These are phyloP conservation scores for Cadophora sp. DNA, from an alignment of 2,329 filamentous ascomycete species.

Conservation along the genomic window DNA sequence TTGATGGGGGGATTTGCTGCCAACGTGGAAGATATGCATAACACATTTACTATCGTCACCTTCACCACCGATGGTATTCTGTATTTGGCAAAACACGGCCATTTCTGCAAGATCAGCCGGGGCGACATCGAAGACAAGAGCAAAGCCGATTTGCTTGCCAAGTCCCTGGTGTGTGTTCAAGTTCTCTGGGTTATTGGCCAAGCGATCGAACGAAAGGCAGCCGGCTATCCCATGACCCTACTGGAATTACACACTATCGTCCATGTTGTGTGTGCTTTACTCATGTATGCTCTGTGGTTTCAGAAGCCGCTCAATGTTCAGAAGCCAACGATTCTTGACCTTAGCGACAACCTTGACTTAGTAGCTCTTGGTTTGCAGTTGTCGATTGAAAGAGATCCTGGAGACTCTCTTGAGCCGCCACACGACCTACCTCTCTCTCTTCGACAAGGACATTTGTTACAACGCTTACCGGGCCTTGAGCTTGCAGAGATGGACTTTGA, in stretches of 20 bases:
- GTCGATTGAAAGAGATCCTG: not conserved
- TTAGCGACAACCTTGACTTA: conserved; percentile 2
- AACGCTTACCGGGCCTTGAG: too few species aligned
- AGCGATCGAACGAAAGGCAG: conserved; percentile 24
- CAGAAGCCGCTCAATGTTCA: conserved; percentile 27
- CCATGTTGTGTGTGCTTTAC: conserved; percentile 28
- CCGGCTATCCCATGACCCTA: conserved; percentile 25
- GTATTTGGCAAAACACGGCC: conserved; percentile 20
- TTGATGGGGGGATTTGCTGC: conserved; percentile 27
- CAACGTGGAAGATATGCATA: conserved; percentile 23
- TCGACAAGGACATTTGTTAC: not conserved
- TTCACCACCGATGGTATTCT: conserved; percentile 14
- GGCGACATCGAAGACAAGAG: conserved; percentile 30
- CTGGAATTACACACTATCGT: conserved; percentile 29
- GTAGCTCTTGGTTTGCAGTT: conserved; percentile 8
- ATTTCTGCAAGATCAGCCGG: conserved; percentile 3
- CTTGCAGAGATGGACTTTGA: too few species aligned
- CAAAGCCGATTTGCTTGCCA: conserved; percentile 28
- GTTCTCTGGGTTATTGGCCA: conserved; percentile 28
- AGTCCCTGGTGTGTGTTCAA: conserved; percentile 25
- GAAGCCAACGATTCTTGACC: conserved; percentile 20
- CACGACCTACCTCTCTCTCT: not conserved
- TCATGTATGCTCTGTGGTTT: conserved; percentile 30
- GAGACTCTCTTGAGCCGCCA: not conserved
- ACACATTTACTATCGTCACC: conserved; percentile 10